phyloP scores from a whole-genome alignment of 306 rosid species.

The Ormosia semicastrata region DNA sequence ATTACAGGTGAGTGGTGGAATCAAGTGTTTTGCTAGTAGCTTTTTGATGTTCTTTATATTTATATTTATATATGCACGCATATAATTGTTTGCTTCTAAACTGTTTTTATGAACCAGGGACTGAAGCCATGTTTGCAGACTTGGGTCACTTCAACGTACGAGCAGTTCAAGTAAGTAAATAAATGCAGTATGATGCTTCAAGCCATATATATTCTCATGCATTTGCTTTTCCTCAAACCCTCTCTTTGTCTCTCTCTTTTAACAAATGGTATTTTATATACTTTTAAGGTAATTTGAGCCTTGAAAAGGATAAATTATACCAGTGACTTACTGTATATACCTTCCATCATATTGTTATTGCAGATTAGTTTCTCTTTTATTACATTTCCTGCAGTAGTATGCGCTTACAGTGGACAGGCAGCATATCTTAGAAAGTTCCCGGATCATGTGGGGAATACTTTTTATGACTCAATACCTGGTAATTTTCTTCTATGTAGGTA shows the following conservation, averaged over 20 bases:
- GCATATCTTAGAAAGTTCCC: conserved; percentile 71
- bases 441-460: conserved; percentile 23
- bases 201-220: no score
- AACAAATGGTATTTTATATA: no score
- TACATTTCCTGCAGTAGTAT: conserved; percentile 46
- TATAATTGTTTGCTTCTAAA: not conserved
- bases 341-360: not conserved
- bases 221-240: no score
- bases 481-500: not conserved
- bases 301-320: not conserved
- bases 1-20: conserved; percentile 40
- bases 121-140: conserved; percentile 79
- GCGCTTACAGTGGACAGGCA: conserved; percentile 57
- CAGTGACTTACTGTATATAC: not conserved
- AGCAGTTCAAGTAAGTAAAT: conserved; percentile 47
- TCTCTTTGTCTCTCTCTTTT: no score
- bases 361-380: conserved; percentile 61
- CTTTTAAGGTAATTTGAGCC: not conserved
- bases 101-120: conserved; percentile 23
- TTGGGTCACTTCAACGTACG: conserved; percentile 57
- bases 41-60: not conserved
- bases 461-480: conserved; percentile 58
- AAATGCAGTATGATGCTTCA: not conserved
- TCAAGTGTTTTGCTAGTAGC: not conserved
- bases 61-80: not conserved